Evolutionary conservation across 192 early-diverging fungal species (phyloP).

Genomic region (Cetraspora pellucida): DNA sequence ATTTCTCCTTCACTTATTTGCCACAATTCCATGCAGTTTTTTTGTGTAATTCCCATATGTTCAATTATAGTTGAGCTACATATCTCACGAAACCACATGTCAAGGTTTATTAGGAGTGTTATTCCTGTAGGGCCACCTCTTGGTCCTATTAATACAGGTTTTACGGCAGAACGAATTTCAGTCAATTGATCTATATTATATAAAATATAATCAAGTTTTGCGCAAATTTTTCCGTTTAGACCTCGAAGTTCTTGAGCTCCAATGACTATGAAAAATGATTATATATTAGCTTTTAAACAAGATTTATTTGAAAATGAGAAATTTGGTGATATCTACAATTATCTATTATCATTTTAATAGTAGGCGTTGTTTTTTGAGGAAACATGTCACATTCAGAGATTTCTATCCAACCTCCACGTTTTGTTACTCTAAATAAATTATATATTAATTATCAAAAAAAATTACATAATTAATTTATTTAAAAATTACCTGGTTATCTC

Average conservation of each 20-base stretch:
- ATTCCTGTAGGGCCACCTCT: not conserved
- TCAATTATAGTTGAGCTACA: not conserved
- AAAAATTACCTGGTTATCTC: not conserved
- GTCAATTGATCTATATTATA: not conserved
- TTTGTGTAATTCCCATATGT: not conserved
- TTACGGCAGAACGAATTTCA: not conserved
- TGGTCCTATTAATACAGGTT: not conserved
- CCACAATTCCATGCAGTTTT: not conserved
- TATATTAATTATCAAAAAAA: not conserved
- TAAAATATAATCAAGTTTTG: not conserved
- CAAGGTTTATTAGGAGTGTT: not conserved
- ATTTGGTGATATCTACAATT: not conserved
- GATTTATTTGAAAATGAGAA: not conserved
- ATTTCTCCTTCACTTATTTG: not conserved
- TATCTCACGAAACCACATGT: not conserved
- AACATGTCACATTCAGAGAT: not conserved
- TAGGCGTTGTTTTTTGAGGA: not conserved
- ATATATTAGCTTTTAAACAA: not conserved
- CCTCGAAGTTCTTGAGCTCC: not conserved
- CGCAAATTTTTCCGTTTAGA: not conserved
- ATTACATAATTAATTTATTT: not conserved
- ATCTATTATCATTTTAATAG: not conserved
- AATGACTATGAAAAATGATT: not conserved
- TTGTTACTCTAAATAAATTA: not conserved
- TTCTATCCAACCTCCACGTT: constrained; percentile 16